Evolutionary conservation across 495 filamentous ascomycete genomes (phyloP), one percentile per base, ranked within the genome.

Genomic region (Cudoniella acicularis): DNA sequence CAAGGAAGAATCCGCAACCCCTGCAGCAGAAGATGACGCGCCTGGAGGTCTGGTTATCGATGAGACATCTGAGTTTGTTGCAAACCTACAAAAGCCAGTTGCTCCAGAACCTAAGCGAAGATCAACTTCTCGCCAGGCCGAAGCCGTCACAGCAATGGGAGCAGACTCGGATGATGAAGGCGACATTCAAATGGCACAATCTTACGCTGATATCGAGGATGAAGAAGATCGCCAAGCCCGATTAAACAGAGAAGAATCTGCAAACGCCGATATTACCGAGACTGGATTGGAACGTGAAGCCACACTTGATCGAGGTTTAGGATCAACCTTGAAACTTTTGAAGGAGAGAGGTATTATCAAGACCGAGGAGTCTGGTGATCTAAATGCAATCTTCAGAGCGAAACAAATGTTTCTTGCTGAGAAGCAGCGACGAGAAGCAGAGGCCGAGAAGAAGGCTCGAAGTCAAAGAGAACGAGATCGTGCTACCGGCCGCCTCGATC

Each of bases 31-130:
- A 1, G 74, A 77, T 10, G 77, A 72, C 0, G 76, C 72, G 22
- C 85, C 83, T 23, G 82, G 80, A 16, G 92, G 92, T 25, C 77
- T 97, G 10, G 80, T 98, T 13, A 91, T 98, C 56, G 92, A 97
- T 62, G 93, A 98, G 68, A 96, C 93, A 13, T 88, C 91, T 2
- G 92, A 96, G 61, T 98, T 98, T 68, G 90, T 98, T 23, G 86
- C 91, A 18, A 90, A 91, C 62, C 71, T 98, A 53, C 84, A 87
- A 64, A 86, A 84, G 61, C 82, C 79, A 10, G 75, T 74, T n/a
- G 73, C 80, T n/a, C 84, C 84, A n/a, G 87, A 89, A 62, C 80
- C 77, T 24, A 26, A 72, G 57, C 73, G 63, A 80, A 67, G 70
- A 73, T 69, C 53, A 70, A 72, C 50, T 40, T 72, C 58, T 56